These are phyloP conservation scores for Talaromyces amestolkiae DNA, from an alignment of 2,329 filamentous ascomycete species.

Conservation along the genomic window DNA sequence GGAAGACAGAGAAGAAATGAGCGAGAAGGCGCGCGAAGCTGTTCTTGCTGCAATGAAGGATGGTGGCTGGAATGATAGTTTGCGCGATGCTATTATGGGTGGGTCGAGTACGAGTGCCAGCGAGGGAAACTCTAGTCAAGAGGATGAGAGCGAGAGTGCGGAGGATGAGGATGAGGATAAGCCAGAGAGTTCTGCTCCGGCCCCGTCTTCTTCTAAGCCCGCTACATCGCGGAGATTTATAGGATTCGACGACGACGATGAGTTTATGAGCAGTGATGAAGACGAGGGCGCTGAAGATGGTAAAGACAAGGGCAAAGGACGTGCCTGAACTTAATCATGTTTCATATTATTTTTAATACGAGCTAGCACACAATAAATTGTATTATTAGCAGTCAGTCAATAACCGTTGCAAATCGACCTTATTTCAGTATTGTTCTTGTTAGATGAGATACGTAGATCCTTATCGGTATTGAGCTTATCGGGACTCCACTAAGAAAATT, in stretches of 20 bases:
- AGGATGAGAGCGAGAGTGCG: constrained; percentile 37
- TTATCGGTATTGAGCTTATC: constrained; percentile 10
- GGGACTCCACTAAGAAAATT: constrained; percentile 15
- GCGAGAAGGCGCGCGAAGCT: constrained; percentile 76
- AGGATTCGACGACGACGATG: constrained; percentile 51
- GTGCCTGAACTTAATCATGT: constrained; percentile 23
- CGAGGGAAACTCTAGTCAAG: constrained; percentile 35
- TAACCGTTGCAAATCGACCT: neutral
- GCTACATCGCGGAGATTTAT: constrained; percentile 38
- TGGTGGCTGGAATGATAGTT: constrained; percentile 44
- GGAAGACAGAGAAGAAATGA: constrained; percentile 87
- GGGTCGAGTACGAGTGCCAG: constrained; percentile 41
- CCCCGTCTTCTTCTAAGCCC: constrained; percentile 29
- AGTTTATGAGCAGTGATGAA: constrained; percentile 47
- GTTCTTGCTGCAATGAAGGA: constrained; percentile 71
- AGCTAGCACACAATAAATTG: neutral
- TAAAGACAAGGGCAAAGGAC: constrained; percentile 38
- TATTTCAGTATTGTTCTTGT: neutral
- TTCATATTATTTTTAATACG: neutral
- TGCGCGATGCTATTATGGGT: constrained; percentile 37
- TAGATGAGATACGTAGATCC: neutral
- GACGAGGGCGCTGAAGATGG: constrained; percentile 24
- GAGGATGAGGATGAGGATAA: constrained; percentile 39
- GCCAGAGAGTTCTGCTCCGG: constrained; percentile 28
- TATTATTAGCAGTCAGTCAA: neutral